Evolutionary conservation across 2,329 filamentous ascomycete species (phyloP).

Genomic region (Blumeriella jaapii): DNA sequence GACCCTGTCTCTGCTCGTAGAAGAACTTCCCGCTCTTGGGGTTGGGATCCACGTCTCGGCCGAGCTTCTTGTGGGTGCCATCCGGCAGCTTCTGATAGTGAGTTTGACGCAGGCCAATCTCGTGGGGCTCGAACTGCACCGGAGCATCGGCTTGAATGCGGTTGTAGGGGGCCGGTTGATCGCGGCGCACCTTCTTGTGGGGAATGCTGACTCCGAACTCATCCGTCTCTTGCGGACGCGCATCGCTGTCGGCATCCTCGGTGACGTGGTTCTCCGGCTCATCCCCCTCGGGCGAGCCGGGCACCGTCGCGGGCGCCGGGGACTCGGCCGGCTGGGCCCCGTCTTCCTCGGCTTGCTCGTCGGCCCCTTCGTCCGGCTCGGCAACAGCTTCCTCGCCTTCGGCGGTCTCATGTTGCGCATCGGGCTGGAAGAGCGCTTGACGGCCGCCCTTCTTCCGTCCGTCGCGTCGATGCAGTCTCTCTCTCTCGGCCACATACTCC

Average conservation of each 20-base stretch:
- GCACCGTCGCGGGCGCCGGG: slow-evolving; percentile 1
- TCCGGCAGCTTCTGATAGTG: slow-evolving; percentile 16
- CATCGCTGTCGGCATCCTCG: slow-evolving; percentile 16
- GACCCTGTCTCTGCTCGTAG: slow-evolving; percentile 20
- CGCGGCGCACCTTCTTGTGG: slow-evolving; percentile 9
- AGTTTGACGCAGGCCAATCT: slow-evolving; percentile 24
- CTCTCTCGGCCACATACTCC: slow-evolving; percentile 3
- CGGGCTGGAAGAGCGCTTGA: slow-evolving; percentile 5
- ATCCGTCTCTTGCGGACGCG: slow-evolving; percentile 19
- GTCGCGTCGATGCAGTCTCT: not conserved
- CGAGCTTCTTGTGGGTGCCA: slow-evolving; percentile 13
- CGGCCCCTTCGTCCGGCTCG: slow-evolving; percentile 7
- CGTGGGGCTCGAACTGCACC: slow-evolving; percentile 21
- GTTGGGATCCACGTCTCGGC: slow-evolving; percentile 20
- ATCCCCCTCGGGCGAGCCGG: not conserved
- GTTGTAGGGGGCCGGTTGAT: slow-evolving; percentile 4
- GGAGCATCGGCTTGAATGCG: slow-evolving; percentile 6
- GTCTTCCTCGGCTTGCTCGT: slow-evolving; percentile 7
- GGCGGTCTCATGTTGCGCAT: slow-evolving; percentile 2
- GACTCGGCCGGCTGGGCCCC: not conserved
- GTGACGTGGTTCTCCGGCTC: slow-evolving; percentile 5
- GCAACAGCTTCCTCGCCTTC: slow-evolving; percentile 1
- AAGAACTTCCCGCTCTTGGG: slow-evolving; percentile 18
- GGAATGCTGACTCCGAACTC: slow-evolving; percentile 23
- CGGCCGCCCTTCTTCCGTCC: slow-evolving; percentile 2